phyloP scores from a whole-genome alignment of 371 early-diverging fungal species.

The Mucor plumbeus region DNA sequence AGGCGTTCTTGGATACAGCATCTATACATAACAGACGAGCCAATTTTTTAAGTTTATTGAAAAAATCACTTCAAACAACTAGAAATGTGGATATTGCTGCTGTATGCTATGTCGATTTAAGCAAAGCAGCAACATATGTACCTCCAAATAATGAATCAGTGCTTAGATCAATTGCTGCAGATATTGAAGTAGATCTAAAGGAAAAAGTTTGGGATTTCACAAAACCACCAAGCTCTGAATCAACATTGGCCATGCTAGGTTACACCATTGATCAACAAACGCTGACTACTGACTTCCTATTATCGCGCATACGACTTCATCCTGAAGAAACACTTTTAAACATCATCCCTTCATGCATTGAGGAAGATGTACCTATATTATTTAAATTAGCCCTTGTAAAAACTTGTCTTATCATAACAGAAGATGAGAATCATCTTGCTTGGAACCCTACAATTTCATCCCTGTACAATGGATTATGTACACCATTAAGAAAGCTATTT shows the following conservation, averaged over 20 bases:
- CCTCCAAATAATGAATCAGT: conserved; percentile 68
- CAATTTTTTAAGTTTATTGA: conserved; percentile 67
- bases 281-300: conserved; percentile 72
- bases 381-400: conserved; percentile 76
- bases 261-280: conserved; percentile 51
- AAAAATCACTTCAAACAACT: conserved; percentile 65
- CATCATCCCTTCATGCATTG: conserved; percentile 70
- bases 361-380: conserved; percentile 63
- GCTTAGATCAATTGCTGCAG: conserved; percentile 69
- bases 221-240: conserved; percentile 50
- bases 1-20: conserved; percentile 51
- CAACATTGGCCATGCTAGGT: conserved; percentile 47
- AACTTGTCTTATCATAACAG: conserved; percentile 74
- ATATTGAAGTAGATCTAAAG: conserved; percentile 76
- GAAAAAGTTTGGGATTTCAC: conserved; percentile 73
- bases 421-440: conserved; percentile 69
- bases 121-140: conserved; percentile 76
- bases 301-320: conserved; percentile 73
- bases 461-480: conserved; percentile 69
- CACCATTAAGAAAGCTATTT: conserved; percentile 69
- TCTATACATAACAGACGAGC: conserved; percentile 46
- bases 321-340: conserved; percentile 63
- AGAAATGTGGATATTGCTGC: conserved; percentile 74
- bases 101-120: conserved; percentile 80
- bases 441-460: conserved; percentile 76